Evolutionary conservation across 345 rosid species (phyloP), one percentile per base, ranked within the genome.

Genomic region (Gossypium longicalyx): DNA sequence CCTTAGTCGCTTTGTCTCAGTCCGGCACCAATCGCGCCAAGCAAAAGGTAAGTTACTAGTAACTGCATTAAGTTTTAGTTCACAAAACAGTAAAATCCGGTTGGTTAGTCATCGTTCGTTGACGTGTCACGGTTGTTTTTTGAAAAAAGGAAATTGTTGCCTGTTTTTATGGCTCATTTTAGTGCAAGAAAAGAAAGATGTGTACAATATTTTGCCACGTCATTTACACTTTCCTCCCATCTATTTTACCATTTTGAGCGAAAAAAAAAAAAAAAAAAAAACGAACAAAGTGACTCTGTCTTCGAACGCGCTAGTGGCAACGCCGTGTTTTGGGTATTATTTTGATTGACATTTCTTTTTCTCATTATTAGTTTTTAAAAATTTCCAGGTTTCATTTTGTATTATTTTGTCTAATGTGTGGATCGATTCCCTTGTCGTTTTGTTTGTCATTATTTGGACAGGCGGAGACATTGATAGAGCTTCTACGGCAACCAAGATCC

Each of bases 401-500:
- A 48, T 64, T 23, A 70, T 19, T 45, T 60, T 67, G 67, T 53
- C 76, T 68, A 15, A 84, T 48, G 53, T 43, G 41, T 27, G 16
- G 56, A 29, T 53, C 76, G 69, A 54, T 45, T 57, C 57, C 52
- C 10, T 43, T 79, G 84, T 87, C 80, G 78, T 62, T 63, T 77
- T 83, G 76, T 75, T 60, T 69, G 63, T 57, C 25, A 61, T 59
- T 61, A 64, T 69, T 81, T 22, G 85, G 78, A 80, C 97, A 91
- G 97, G 97, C 97, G 16, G 92, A 89, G 86, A 71, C 89, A 56
- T 81, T 94, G 77, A 89, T 87, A 67, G 85, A 88, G 80, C 91
- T 94, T 67, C 81, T 92, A 23, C 90, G 99, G 85, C 98, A 88
- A 82, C 95, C 96, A 76, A 91, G 97, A 89, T 89, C 96, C 87